A percentile compares a stretch with the other conserved stretches of the same genome.
phyloP scores from a whole-genome alignment of 2,329 filamentous ascomycete species.

The Diaporthe sp. region DNA sequence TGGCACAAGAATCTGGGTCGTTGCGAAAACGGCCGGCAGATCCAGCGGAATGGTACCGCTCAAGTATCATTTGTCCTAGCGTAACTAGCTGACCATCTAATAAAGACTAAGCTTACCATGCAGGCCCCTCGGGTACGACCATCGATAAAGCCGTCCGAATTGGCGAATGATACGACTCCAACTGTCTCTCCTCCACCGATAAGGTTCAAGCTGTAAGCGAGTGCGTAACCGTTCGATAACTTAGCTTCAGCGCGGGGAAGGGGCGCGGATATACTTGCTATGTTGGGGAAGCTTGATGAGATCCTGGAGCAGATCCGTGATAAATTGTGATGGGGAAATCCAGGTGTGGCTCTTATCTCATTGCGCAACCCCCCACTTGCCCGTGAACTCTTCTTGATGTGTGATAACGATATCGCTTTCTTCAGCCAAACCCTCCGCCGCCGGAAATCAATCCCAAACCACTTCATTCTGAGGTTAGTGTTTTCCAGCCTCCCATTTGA shows the following conservation, averaged over 20 bases:
- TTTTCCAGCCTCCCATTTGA: too few relatives aligned
- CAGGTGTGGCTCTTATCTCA: neutral
- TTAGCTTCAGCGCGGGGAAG: neutral
- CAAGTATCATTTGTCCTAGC: neutral
- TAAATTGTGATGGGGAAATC: neutral
- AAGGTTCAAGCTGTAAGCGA: neutral
- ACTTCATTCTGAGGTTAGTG: too few relatives aligned
- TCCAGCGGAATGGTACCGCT: constrained; percentile 13
- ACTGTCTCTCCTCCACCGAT: neutral
- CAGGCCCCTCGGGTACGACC: neutral
- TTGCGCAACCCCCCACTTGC: constrained; percentile 7
- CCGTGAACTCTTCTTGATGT: neutral
- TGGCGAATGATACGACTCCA: neutral
- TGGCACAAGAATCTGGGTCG: neutral
- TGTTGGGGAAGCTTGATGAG: constrained; percentile 9
- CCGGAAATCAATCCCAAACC: neutral
- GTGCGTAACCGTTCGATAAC: neutral
- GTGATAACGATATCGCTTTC: neutral
- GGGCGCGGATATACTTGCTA: constrained; percentile 5
- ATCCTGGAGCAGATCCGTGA: neutral
- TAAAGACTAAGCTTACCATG: neutral
- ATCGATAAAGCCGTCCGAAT: constrained; percentile 17
- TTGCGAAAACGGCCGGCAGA: constrained; percentile 4
- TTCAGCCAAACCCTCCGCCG: neutral
- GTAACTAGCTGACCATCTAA: constrained; percentile 1